These are phyloP conservation scores for Metschnikowia orientalis DNA, from an alignment of 805 yeast genomes.

Conservation along the genomic window DNA sequence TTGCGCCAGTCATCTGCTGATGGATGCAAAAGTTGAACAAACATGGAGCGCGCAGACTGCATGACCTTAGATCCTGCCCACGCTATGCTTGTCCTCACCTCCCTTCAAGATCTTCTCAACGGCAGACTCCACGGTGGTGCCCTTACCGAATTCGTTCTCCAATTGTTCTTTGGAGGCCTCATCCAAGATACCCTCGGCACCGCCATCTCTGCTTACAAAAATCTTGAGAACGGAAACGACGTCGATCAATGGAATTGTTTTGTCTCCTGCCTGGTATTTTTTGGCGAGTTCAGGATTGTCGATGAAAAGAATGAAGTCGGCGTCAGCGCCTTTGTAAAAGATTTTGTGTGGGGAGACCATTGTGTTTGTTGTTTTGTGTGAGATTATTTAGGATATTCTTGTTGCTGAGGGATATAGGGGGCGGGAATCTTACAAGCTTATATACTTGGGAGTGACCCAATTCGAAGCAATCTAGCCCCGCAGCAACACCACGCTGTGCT, in stretches of 20 bases:
- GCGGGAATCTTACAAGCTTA: no score
- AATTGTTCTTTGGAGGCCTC: constrained; percentile 66
- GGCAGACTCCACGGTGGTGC: constrained; percentile 49
- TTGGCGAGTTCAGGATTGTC: constrained; percentile 49
- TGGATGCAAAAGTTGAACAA: no score
- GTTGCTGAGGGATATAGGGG: no score
- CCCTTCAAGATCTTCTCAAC: constrained; percentile 53
- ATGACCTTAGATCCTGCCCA: constrained; percentile 10
- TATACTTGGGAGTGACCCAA: no score
- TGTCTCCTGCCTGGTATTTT: constrained; percentile 47
- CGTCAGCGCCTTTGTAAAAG: constrained; percentile 59
- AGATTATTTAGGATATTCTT: background rate
- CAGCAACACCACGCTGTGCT: no score
- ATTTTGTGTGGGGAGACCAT: constrained; percentile 41
- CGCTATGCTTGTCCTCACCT: constrained; percentile 50
- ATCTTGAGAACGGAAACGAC: constrained; percentile 63
- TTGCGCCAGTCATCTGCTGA: background rate
- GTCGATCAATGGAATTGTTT: constrained; percentile 53
- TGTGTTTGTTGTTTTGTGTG: constrained; percentile 12
- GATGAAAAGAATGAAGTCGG: constrained; percentile 64
- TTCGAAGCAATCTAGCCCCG: no score
- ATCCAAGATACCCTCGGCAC: constrained; percentile 66
- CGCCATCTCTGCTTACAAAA: constrained; percentile 60
- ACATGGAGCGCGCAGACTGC: no score
- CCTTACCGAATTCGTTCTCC: constrained; percentile 61